Base-by-base conservation (phyloP, 768 basidiomycete genomes). In the Suillus variegatus region DNA sequence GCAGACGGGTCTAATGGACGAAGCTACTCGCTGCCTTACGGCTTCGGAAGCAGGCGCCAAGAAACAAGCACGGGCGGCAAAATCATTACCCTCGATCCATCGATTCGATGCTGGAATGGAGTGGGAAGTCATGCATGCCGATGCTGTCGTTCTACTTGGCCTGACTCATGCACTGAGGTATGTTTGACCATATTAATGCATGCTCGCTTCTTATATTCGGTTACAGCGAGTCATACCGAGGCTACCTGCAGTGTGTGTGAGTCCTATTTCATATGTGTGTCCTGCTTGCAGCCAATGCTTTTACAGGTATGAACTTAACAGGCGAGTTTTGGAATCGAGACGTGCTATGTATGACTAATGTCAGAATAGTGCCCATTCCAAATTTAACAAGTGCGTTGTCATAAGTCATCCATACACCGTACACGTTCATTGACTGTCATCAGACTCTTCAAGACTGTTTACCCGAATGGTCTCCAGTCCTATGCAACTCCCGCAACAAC, bases 191-290 rank as follows among this genome's bases (percentile, higher is more conserved):
- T 44, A 7, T 36, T 63, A 13, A 44, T 32, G 46, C 46, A 38
- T 43, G 61, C 36, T 65, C 22, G 1, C 40, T 38, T 47, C 13
- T 9, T 9, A 14, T 56, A n/a, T 22, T 43, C 44, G 58, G 40
- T 61, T 56, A 32, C 61, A 91, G 89, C 64, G 91, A 93, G 76
- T 87, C 87, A 2, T 92, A 92, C 74, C 87, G 85, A 81, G 92
- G 91, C 41, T 93, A 93, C 72, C 69, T 92, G 9, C 90, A 92
- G 69, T 92, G 90, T 79, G 81, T 92, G 86, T 92, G 75, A 75
- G 82, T 82, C 67, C 14, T 16, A 9, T 43, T 10, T 47, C 38
- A 47, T 51, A 40, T 56, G 4, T 20, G 10, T 22, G 36, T 35
- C 35, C 28, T 22, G 40, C 4, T 46, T 22, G 36, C 63, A 64